These are phyloP conservation scores for Scedosporium boydii DNA, from an alignment of 2,329 filamentous ascomycete genomes.

Conservation along the genomic window DNA sequence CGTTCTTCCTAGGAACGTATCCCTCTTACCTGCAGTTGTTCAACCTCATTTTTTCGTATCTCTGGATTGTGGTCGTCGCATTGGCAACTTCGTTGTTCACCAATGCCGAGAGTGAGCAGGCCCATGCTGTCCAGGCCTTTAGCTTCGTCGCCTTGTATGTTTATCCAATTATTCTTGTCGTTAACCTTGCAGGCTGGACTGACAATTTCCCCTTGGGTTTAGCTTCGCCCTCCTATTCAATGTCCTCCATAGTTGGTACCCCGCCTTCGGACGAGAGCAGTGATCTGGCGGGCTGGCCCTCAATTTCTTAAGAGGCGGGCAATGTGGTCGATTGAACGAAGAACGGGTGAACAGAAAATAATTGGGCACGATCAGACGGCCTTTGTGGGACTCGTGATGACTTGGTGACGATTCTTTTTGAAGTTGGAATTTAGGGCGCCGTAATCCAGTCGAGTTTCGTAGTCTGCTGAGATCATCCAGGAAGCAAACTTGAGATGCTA, in stretches of 20 bases:
- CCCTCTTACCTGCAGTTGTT: slow-evolving; percentile 19
- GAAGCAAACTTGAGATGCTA: no score
- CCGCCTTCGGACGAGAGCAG: slow-evolving; percentile 10
- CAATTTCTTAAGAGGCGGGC: no score
- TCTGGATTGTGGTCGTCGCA: slow-evolving; percentile 23
- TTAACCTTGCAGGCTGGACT: neutral
- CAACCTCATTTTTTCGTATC: slow-evolving; percentile 25
- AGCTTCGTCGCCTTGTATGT: slow-evolving; percentile 25
- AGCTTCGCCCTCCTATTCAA: slow-evolving; percentile 25
- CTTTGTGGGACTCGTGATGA: no score
- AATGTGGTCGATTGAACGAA: no score
- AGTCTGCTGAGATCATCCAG: no score
- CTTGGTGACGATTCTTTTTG: no score
- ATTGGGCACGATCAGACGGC: no score
- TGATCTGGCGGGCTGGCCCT: slow-evolving; percentile 9
- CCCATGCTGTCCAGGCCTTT: slow-evolving; percentile 21
- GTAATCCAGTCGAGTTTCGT: no score
- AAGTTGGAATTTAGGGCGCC: no score
- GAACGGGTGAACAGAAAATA: no score
- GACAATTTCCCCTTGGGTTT: neutral
- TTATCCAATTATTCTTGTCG: no score
- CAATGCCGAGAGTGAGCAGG: slow-evolving; percentile 12
- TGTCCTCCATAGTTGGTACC: slow-evolving; percentile 21
- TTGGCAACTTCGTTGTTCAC: slow-evolving; percentile 20
- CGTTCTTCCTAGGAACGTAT: slow-evolving; percentile 19